Evolutionary conservation across 1,284 basidiomycete genomes (phyloP), one percentile per base, ranked within the genome.

Genomic region (Cutaneotrichosporon sp.): DNA sequence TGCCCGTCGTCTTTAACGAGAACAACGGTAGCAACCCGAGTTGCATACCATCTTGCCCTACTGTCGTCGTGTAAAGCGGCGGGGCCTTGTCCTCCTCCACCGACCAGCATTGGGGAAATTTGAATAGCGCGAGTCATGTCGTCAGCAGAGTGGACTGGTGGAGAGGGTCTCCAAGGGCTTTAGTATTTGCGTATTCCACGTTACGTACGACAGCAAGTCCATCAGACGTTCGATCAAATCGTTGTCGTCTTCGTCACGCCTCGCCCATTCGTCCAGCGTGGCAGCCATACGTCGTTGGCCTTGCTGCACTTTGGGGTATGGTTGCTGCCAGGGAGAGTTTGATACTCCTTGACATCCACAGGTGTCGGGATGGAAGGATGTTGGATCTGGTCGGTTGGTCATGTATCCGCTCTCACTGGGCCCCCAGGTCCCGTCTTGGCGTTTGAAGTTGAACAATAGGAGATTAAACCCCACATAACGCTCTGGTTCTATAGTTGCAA

Each of bases 381-480:
- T 56, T 8, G 66, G 61, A 40, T 34, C 21, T 8, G 70, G 65
- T 22, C 68, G 62, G 58, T 73, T 73, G 21, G 54, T 62, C 18
- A 73, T 50, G 51, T 70, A 69, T 7, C 69, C 68, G 2, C 67
- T 49, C 37, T 65, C 52, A 0, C 58, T 42, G 12, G 49, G 15
- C 0, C 39, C 37, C 55, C 58, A 60, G n/a, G 26, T 30, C 22
- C 35, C 40, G 18, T 26, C 10, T 10, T 18, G 7, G 35, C 22
- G 30, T 15, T 17, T 42, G 41, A 73, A 51, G n/a, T 63, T 55
- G 57, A 74, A 70, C 1, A 72, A 44, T 0, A 74, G 56, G n/a
- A 75, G 62, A 54, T 75, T 75, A 68, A 73, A 74, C 1, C 73
- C 72, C 23, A 68, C 68, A 49, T 73, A 74, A 1, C 58, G 39